phyloP scores from a whole-genome alignment of 2,329 filamentous ascomycete genomes.

The Exophiala sp. region DNA sequence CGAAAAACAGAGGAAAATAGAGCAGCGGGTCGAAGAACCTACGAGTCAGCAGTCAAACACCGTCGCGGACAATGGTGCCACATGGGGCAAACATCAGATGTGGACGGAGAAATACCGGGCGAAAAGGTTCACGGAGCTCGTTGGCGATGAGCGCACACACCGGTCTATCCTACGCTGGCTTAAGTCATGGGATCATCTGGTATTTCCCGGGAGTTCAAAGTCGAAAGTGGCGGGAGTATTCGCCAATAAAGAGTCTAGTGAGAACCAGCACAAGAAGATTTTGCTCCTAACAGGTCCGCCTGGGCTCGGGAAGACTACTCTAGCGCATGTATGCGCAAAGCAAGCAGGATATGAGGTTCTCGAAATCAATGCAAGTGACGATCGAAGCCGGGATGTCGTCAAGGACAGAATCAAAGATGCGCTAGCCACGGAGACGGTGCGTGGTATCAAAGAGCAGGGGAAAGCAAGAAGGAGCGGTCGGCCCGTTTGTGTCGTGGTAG shows the following conservation, averaged over 20 bases:
- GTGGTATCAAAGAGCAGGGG: constrained; percentile 49
- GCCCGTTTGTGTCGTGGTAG: constrained; percentile 88
- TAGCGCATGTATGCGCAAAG: constrained; percentile 90
- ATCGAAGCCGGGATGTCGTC: constrained; percentile 82
- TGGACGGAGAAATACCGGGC: constrained; percentile 99
- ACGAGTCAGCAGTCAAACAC: constrained; percentile 32
- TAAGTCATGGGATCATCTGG: constrained; percentile 86
- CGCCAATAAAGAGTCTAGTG: constrained; percentile 51
- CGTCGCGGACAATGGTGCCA: constrained; percentile 31
- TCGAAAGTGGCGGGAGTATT: constrained; percentile 39
- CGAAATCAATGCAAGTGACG: constrained; percentile 97
- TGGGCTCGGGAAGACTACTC: constrained; percentile 88
- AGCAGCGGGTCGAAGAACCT: constrained; percentile 16
- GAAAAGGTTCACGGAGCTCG: constrained; percentile 81
- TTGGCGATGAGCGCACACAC: constrained; percentile 92
- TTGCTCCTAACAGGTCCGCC: constrained; percentile 85
- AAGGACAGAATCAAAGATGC: constrained; percentile 86
- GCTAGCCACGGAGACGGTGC: constrained; percentile 90
- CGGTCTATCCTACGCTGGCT: constrained; percentile 85
- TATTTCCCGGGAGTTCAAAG: constrained; percentile 72
- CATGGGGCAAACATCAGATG: constrained; percentile 42
- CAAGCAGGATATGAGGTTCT: constrained; percentile 95
- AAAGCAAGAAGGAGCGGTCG: constrained; percentile 65
- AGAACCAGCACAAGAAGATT: constrained; percentile 78
- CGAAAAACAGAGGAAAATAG: constrained; percentile 28